Percentiles rank a stretch among this genome's conserved stretches.
Evolutionary conservation across 345 rosid genomes (phyloP).

Genomic region (Litchi chinensis): DNA sequence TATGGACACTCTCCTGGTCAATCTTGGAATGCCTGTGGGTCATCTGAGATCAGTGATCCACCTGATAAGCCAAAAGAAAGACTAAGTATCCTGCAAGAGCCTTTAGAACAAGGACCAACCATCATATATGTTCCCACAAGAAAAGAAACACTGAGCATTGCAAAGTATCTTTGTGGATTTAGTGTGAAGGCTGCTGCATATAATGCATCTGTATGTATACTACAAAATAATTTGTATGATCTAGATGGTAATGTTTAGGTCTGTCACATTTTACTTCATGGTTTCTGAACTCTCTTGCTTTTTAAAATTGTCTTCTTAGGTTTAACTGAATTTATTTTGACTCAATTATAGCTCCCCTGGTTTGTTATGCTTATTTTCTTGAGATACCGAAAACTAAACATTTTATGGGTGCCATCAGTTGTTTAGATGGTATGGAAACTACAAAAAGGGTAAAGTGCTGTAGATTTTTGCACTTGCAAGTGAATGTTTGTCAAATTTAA

Average conservation of each 20-base stretch:
- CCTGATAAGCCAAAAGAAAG: constrained; percentile 44
- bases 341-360: neutral
- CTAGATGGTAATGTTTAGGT: constrained; percentile 1
- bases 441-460: neutral
- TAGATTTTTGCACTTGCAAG: neutral
- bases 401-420: neutral
- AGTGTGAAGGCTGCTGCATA: constrained; percentile 93
- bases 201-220: constrained; percentile 65
- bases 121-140: constrained; percentile 91
- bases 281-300: neutral
- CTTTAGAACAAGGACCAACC: constrained; percentile 65
- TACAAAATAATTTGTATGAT: neutral
- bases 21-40: constrained; percentile 28
- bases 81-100: constrained; percentile 38
- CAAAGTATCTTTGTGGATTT: constrained; percentile 58
- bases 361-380: neutral
- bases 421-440: constrained; percentile 4
- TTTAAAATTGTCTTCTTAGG: neutral
- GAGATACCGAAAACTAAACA: neutral
- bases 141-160: constrained; percentile 71
- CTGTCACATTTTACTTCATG: neutral
- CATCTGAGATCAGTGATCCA: constrained; percentile 31
- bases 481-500: neutral
- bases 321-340: neutral
- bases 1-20: constrained; percentile 39